A percentile compares a stretch with the other conserved stretches of the same genome.
Conservation (phyloP, 441 rosid genomes). For the Syzygium malaccense region DNA sequence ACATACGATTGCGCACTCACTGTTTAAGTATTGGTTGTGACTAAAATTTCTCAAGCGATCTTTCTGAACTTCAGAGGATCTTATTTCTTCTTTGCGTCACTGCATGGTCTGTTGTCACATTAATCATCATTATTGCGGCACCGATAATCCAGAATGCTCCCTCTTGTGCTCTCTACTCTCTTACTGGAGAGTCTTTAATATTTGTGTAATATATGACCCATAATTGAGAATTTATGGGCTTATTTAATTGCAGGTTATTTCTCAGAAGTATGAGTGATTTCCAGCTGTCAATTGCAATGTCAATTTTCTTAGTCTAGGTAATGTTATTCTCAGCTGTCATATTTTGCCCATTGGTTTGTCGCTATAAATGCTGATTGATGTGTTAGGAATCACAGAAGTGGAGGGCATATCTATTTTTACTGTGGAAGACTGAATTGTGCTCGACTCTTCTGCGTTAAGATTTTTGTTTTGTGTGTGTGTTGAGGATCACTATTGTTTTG, state of each 20-base stretch:
- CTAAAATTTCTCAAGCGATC: not conserved
- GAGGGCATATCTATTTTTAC: not conserved
- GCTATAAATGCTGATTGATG: not conserved
- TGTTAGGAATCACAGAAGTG: not conserved
- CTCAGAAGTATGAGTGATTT: not conserved
- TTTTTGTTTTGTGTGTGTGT: not conserved
- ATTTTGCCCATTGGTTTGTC: not conserved
- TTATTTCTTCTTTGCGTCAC: not conserved
- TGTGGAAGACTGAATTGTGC: not conserved
- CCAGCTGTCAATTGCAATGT: not conserved
- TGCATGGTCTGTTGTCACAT: not conserved
- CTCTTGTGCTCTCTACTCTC: not conserved
- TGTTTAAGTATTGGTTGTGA: not conserved
- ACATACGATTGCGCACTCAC: not conserved
- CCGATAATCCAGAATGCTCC: fast-evolving
- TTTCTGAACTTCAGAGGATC: not conserved
- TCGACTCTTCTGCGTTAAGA: not conserved
- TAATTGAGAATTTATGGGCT: not conserved
- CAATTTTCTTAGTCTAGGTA: not conserved
- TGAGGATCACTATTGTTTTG: not conserved
- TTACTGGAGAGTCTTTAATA: not conserved
- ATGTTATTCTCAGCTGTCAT: not conserved
- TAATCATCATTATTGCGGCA: not conserved
- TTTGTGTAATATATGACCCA: not conserved
- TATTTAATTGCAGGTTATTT: conserved; percentile 8